Conservation (phyloP, 345 rosid genomes). For the Sapria himalayana region DNA sequence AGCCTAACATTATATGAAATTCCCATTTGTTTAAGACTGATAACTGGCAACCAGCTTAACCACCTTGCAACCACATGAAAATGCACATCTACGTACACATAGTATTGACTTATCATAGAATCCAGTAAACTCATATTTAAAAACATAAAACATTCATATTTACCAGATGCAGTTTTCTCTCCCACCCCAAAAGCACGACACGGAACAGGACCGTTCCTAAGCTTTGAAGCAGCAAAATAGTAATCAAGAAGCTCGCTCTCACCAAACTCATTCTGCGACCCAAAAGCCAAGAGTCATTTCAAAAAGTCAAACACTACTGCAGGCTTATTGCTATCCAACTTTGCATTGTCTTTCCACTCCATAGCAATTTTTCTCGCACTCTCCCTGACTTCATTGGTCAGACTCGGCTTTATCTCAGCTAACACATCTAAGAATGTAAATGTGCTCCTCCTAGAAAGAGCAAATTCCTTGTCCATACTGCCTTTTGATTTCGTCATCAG, state of each 20-base stretch:
- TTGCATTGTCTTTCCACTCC: constrained; percentile 33
- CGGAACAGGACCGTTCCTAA: constrained; percentile 18
- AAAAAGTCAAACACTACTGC: constrained; percentile 25
- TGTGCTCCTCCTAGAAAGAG: constrained; percentile 17
- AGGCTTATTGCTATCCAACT: constrained; percentile 7
- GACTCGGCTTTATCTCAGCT: constrained; percentile 12
- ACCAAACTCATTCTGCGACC: constrained; percentile 21
- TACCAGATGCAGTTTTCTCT: constrained; percentile 23
- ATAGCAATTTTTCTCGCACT: constrained; percentile 41
- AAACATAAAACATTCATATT: constrained; percentile 2
- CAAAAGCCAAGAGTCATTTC: constrained; percentile 30
- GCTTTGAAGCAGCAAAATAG: constrained; percentile 18
- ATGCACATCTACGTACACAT: not conserved
- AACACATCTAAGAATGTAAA: constrained; percentile 34
- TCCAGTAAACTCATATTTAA: not conserved
- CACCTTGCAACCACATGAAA: no score
- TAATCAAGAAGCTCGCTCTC: constrained; percentile 23
- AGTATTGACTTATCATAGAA: not conserved
- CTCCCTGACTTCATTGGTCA: constrained; percentile 18
- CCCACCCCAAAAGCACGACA: constrained; percentile 31
- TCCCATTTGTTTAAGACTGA: no score
- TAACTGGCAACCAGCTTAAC: no score
- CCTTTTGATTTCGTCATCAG: constrained; percentile 4
- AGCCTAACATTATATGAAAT: no score
- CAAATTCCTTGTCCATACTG: constrained; percentile 9